Base-by-base conservation (phyloP, 805 yeast genomes). In the Brettanomyces custersianus region DNA sequence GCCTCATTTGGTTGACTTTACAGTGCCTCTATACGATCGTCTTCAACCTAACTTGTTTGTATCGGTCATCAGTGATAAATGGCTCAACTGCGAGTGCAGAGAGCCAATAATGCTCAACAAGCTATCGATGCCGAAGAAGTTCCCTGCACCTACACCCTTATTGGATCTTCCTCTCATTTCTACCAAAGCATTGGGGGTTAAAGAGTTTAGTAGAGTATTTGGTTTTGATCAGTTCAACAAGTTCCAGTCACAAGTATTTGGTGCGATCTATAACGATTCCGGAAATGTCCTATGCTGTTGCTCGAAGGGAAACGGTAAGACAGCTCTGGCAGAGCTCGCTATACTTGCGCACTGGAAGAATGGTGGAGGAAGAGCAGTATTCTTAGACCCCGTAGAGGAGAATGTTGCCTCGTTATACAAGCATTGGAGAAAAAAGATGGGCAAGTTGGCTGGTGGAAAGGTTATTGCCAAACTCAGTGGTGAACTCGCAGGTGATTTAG, bases 231-330 rank as follows among this genome's bases (percentile, higher is more conserved):
- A 51, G 20, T 86, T 87, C 63, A 88, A 87, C 59, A 69, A 66
- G 40, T 63, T 82, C 34, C 94, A 88, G 57, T 70, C 87, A 0
- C 90, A 84, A 45, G 72, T 68, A 0, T 82, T 81, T 54, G 71
- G 71, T 6, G 38, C 77, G 0, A 49, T 85, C 4, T 81, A 72
- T 51, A 65, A 72, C 27, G 61, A 76, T 1, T 69, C 73, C 40
- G 40, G 43, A 1, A 80, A 68, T 41, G 55, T 77, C 0, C 70
- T 87, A 40, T 57, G 86, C 33, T 92, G 94, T 3, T 65, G 78
- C 18, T 62, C 90, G 0, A 79, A 82, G 45, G 92, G 92, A 1
- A 68, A 77, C 22, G 95, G 94, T 0, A 84, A 82, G 49, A 75
- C 85, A 0, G 67, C 60, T 0, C 59, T 80, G 42, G 90, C 84